These are phyloP conservation scores for Candida nanaspora DNA, from an alignment of 805 yeast species.

Conservation along the genomic window DNA sequence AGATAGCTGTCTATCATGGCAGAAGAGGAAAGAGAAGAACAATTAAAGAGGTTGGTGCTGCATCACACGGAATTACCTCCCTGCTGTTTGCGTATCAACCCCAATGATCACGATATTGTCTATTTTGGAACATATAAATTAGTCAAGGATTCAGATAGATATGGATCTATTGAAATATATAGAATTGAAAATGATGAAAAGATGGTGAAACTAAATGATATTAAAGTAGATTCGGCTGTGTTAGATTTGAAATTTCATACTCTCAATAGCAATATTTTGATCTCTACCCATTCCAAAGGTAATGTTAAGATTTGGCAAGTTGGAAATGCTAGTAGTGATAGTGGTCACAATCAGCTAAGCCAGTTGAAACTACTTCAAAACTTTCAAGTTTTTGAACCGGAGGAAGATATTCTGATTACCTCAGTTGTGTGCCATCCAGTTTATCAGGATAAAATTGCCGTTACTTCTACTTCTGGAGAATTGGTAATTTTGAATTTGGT, in stretches of 20 bases:
- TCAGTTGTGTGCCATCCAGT: conserved; percentile 53
- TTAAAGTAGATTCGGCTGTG: conserved; percentile 51
- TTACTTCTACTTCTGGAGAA: conserved; percentile 67
- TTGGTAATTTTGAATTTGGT: conserved; percentile 35
- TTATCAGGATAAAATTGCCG: conserved; percentile 29
- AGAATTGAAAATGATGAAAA: conserved; percentile 10
- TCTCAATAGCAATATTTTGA: conserved; percentile 35
- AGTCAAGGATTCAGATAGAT: conserved; percentile 49
- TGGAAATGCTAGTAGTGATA: conserved; percentile 10
- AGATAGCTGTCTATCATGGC: neutral
- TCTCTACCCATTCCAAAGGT: conserved; percentile 80
- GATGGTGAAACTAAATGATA: conserved; percentile 17
- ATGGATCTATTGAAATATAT: conserved; percentile 53
- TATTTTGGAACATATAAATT: conserved; percentile 79
- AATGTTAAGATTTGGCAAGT: conserved; percentile 57
- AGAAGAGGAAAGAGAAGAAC: neutral
- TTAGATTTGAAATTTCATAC: conserved; percentile 72
- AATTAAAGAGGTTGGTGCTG: conserved; percentile 17
- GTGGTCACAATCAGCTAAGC: too few species aligned
- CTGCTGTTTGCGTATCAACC: conserved; percentile 64
- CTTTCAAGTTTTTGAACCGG: conserved; percentile 38
- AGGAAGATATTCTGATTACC: conserved; percentile 39
- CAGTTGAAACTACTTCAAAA: conserved; percentile 20
- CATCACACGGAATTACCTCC: conserved; percentile 64
- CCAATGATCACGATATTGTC: conserved; percentile 37